Evolutionary conservation across 176 grass and related monocot genomes (phyloP), one percentile per base, ranked within the genome.

Genomic region (Paspalum notatum): DNA sequence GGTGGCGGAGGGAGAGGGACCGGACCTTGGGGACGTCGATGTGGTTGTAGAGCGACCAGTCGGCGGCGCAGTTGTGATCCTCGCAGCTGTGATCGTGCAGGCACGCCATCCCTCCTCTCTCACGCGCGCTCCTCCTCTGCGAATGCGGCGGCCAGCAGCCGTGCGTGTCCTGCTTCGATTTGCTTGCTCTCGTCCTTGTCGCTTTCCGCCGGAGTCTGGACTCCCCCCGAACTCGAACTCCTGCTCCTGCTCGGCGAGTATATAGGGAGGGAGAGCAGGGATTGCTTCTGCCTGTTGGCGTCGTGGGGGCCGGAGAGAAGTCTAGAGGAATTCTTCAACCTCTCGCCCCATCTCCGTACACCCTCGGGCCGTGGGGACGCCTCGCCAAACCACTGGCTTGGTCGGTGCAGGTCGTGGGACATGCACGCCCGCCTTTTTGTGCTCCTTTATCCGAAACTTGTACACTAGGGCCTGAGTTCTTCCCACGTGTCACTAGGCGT

Each of bases 11-110:
- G 77, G 39, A 49, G 9, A 44, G 20, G 13, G 6, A 22, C 18
- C 0, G 15, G 51, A 91, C 96, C 96, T 91, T 99, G 80, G 92
- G 80, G 48, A 95, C 27, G 72, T 95, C 96, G 90, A 99, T 77
- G 86, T 99, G 92, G 71, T 89, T 90, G 90, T 91, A 89, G 72
- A 99, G 96, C 68, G 96, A 95, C 92, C 92, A 99, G 89, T 99
- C 92, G 52, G 92, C 82, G 44, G 96, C 88, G 85, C 96, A 99
- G 90, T 95, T 93, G 87, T 99, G 92, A 75, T 95, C 92, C 88
- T 91, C 96, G 84, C 96, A 99, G 84, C 83, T 89, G 84, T 99
- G 96, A 68, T 99, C 90, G 80, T 99, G 96, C 82, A 87, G 68
- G 85, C 96, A 99, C 52, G 92, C 81, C 96, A 98, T 95, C 20